Evolutionary conservation across 169 alveolate species (phyloP).

Genomic region (Theileria sp.): DNA sequence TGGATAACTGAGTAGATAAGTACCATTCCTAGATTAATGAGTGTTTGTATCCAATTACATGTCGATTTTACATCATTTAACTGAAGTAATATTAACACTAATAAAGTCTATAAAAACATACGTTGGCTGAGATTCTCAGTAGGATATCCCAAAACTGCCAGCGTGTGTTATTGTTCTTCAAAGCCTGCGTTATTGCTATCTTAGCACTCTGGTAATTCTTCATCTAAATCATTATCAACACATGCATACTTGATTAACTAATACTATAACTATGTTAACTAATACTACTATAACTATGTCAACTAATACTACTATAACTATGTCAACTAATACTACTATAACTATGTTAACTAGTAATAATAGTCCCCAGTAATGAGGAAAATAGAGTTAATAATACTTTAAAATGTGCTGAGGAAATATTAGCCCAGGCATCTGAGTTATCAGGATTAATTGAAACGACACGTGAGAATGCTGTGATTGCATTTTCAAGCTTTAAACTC

Average conservation of each 20-base stretch:
- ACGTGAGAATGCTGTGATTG: constrained; percentile 68
- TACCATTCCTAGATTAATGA: constrained; percentile 64
- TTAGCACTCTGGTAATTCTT: constrained; percentile 60
- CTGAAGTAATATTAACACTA: constrained; percentile 1
- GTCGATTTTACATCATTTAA: constrained; percentile 65
- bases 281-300: too few species aligned
- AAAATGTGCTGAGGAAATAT: constrained; percentile 71
- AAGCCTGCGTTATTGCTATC: constrained; percentile 72
- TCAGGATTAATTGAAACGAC: constrained; percentile 71
- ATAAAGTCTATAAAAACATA: constrained; percentile 11
- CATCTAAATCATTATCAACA: constrained; percentile 12
- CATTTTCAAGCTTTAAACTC: constrained; percentile 47
- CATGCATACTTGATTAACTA: too few species aligned
- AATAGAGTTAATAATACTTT: constrained; percentile 20
- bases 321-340: background rate
- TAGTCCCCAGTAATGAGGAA: too few species aligned
- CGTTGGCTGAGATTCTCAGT: constrained; percentile 59
- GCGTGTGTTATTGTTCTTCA: constrained; percentile 65
- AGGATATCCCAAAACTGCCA: constrained; percentile 80
- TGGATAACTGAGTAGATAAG: constrained; percentile 29
- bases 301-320: too few species aligned
- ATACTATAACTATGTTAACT: background rate
- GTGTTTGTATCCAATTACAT: constrained; percentile 60
- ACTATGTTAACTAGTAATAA: too few species aligned
- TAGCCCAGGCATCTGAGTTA: constrained; percentile 73